Base-by-base conservation (phyloP, 768 basidiomycete species). In the Psilocybe sp. region DNA sequence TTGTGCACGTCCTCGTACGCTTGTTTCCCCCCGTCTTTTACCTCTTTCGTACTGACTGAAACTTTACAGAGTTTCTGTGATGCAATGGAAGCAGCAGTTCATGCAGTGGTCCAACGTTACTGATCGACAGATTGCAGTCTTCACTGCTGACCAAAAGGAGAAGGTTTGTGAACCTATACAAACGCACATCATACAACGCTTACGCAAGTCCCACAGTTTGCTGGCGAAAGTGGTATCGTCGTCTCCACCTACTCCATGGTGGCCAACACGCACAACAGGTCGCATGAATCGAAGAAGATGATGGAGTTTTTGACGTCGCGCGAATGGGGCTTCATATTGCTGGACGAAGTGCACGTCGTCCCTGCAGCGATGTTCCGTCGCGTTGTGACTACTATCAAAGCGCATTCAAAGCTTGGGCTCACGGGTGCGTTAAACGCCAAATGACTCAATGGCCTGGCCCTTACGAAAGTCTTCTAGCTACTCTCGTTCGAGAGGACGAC, bases 211-310 rank as follows among this genome's bases (percentile, higher is more conserved):
- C 51, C 41, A 1, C 59, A 98, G 93, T 99, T 99, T 70, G 85
- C 89, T 7, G 95, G 95, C 16, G 94, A 96, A 40, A 93, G 96
- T 55, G 97, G 97, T 33, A 98, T 99, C 54, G 95, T 99, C 31
- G 89, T 99, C 19, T 98, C 96, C 31, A 98, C 97, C 10, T 99
- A 99, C 66, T 98, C 96, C 4, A 99, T 99, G 97, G 95, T 99
- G 45, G 96, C 97, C 28, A 98, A 98, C 65, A 97, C 93, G 2
- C 91, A 94, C 62, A 97, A 98, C 66, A 84, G 97, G 57, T 97
- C 97, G n/a, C 93, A 98, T 65, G 94, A 96, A 63, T 91, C 97
- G 14, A 94, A 97, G 74, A 97, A 98, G 75, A 98, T 98, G 92
- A 99, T 99, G 97, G 95, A 99, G 58, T 99, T 98, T 64, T 68